Evolutionary conservation across 2,329 filamentous ascomycete genomes (phyloP).

Genomic region (Fusarium vanettenii): DNA sequence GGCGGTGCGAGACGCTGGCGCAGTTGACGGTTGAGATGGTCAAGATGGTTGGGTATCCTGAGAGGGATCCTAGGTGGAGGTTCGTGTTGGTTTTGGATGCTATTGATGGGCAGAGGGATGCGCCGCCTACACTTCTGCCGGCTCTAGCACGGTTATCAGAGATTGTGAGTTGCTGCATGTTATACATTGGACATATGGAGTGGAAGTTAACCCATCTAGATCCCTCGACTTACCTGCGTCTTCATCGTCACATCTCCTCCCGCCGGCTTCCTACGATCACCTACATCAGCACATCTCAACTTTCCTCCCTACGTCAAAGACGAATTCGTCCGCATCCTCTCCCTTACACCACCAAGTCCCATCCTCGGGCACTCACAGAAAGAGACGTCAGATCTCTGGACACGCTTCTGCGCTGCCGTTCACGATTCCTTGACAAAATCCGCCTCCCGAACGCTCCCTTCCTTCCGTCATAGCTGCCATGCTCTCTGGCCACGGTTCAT

Average conservation of each 20-base stretch:
- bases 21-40: conserved; percentile 79
- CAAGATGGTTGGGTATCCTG: conserved; percentile 65
- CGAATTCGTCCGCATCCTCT: conserved; percentile 82
- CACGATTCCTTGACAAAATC: conserved; percentile 88
- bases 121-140: conserved; percentile 80
- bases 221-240: conserved; percentile 80
- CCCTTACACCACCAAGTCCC: conserved; percentile 58
- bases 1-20: conserved; percentile 83
- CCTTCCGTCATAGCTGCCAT: conserved; percentile 76
- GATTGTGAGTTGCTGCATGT: conserved; percentile 65
- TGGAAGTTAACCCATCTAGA: conserved; percentile 59
- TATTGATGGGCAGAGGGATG: conserved; percentile 86
- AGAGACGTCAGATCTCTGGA: conserved; percentile 77
- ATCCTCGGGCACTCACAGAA: conserved; percentile 62
- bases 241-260: conserved; percentile 81
- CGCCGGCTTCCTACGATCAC: conserved; percentile 74
- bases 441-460: conserved; percentile 81
- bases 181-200: conserved; percentile 14
- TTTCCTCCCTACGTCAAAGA: conserved; percentile 87
- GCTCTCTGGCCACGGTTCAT: conserved; percentile 89
- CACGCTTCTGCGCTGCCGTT: conserved; percentile 83
- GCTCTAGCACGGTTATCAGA: conserved; percentile 86
- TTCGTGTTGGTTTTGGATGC: conserved; percentile 90
- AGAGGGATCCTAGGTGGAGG: conserved; percentile 57
- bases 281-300: conserved; percentile 79